Base-by-base conservation (phyloP, 2,329 filamentous ascomycete species). In the Lasiodiplodia hormozganensis region DNA sequence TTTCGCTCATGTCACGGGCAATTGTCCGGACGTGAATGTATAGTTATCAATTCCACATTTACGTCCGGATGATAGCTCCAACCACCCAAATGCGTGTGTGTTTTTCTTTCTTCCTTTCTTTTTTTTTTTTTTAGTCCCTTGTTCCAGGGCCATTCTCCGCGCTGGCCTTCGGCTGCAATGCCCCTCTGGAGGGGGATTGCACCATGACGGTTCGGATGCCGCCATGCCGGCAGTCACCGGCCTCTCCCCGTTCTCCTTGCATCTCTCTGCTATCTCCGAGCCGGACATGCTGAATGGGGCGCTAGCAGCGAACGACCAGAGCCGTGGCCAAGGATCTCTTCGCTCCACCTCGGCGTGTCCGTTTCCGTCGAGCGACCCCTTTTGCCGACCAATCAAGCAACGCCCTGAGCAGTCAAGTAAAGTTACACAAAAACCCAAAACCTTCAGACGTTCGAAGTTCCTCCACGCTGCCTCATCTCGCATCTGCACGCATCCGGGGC, bases 371-470 rank as follows among this genome's bases (percentile, higher is more conserved):
- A 28, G 43, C 28, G 3, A 10, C 25, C 66, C 25, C 40, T 49
- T 49, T 43, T 49, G 25, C 58, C 25, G 43, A 23, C 57, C 56
- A 43, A 62, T 62, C 57, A 62, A 28, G 11, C 47, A 47, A 8
- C 40, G n/a, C 18, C 10, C 4, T 49, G 31, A 21, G 25, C 34
- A 54, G 23, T 68, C 28, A 49, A 62, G 66, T 49, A 51, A 36
- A 62, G 66, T 68, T 68, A 62, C 66, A 62, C 66, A 62, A 68
- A 67, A 68, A 60, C 57, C 56, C 49, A 68, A 68, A 62, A 62
- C 40, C 51, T 49, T 18, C 49, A 62, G 66, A 68, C 57, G 66
- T 68, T 54, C 57, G 51, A 68, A 25, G 56, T 68, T 21, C 36
- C 65, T 52, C 56, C 23, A 51, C 52, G 14, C 53, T 67, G 43